These are phyloP conservation scores for Phytophthora melonis DNA, from an alignment of 352 stramenopile species.

Conservation along the genomic window DNA sequence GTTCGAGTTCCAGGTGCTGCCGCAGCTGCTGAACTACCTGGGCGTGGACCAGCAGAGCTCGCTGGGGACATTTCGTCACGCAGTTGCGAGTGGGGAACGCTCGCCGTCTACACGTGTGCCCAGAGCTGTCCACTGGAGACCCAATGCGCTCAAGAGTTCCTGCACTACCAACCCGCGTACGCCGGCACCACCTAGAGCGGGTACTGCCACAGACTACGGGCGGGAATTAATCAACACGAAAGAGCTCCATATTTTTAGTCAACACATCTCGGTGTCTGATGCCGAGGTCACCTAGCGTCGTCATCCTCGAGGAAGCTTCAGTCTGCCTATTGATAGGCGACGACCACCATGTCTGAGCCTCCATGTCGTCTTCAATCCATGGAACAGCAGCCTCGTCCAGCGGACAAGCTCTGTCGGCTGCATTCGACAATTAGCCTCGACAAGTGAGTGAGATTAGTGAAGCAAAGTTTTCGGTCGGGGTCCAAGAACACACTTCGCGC, in stretches of 20 bases:
- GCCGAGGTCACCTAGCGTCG: slow-evolving; percentile 34
- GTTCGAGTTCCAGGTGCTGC: slow-evolving; percentile 97
- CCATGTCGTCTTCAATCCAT: slow-evolving; percentile 13
- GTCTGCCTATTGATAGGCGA: slow-evolving; percentile 40
- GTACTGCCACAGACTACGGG: slow-evolving; percentile 1
- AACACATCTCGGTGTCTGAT: slow-evolving; percentile 32
- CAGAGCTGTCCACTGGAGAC: slow-evolving; percentile 84
- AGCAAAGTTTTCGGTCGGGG: background rate
- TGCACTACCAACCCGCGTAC: slow-evolving; percentile 84
- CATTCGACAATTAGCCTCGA: slow-evolving; percentile 10
- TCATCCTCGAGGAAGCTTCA: slow-evolving; percentile 11
- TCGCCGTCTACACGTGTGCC: slow-evolving; percentile 94
- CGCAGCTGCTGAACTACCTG: slow-evolving; percentile 95
- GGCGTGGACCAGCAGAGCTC: slow-evolving; percentile 75
- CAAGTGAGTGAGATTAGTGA: slow-evolving; percentile 1
- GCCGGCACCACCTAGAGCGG: slow-evolving; percentile 41
- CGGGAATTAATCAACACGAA: slow-evolving; percentile 29
- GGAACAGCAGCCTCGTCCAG: background rate
- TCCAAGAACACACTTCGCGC: background rate
- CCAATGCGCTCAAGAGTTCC: slow-evolving; percentile 68
- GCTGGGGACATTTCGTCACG: slow-evolving; percentile 61
- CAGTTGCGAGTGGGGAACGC: slow-evolving; percentile 92
- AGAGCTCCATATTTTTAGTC: slow-evolving; percentile 44
- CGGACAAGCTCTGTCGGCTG: slow-evolving; percentile 9
- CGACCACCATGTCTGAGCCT: slow-evolving; percentile 21